Base-by-base conservation (phyloP, 768 basidiomycete genomes). In the Dictyophora rubrovolvata region DNA sequence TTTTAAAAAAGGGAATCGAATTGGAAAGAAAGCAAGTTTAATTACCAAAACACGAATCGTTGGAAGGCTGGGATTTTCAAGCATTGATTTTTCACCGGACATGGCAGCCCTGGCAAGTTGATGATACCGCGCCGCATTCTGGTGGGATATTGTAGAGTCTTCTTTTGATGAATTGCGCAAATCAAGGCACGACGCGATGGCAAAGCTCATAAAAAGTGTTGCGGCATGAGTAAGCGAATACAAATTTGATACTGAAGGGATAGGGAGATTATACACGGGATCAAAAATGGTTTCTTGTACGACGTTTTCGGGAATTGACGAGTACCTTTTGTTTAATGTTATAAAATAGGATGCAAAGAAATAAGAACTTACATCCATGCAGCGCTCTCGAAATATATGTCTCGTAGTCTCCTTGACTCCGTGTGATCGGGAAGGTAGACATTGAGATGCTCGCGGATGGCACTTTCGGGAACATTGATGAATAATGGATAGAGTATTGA, bases 151-250 rank as follows among this genome's bases (percentile, higher is more conserved):
- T 18, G 70, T 66, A 0, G 74, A 67, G 8, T 71, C 62, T 23
- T 70, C 56, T 9, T 81, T 77, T 62, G 76, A 77, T 14, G 54
- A n/a, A 22, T 46, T 46, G 9, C n/a, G 23, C 37, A 55, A n/a
- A 47, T 55, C 54, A 17, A 55, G 37, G 6, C 78, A 64, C 16
- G 71, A 64, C 6, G 79, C 82, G 42, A 74, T 73, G 4, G 77
- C 75, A 8, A 84, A 65, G 37, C 80, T 56, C 60, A 77, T 72
- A 65, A 81, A 82, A 66, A 83, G 77, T 21, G 80, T 73, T 17
- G 80, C 52, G 53, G 46, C 75, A 69, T 18, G 76, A 61, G 50
- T 65, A 69, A 9, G 68, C 64, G 46, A 65, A 34, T 35, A 20
- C 12, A 34, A 37, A 35, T 21, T n/a, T 9, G 33, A 23, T 46